phyloP scores from a whole-genome alignment of 306 rosid species.

The Trichosanthes truncata region DNA sequence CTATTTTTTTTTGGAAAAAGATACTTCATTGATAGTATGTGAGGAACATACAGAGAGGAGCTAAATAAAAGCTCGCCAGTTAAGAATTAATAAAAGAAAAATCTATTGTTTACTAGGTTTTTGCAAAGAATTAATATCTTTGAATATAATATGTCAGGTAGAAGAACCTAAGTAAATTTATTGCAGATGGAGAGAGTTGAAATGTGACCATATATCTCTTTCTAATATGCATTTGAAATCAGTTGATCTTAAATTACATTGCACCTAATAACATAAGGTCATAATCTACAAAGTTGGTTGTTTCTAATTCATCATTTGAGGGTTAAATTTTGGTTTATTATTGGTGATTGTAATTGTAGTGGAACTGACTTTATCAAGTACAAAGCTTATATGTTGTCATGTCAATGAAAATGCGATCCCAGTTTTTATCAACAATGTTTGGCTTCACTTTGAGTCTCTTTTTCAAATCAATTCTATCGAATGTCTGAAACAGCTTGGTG shows the following conservation, averaged over 20 bases:
- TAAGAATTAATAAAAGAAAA: too few species aligned
- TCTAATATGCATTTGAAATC: neutral
- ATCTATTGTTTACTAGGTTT: neutral
- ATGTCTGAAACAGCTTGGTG: neutral
- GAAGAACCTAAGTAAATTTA: neutral
- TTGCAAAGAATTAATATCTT: neutral
- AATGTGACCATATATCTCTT: neutral
- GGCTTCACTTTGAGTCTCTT: neutral
- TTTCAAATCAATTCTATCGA: neutral
- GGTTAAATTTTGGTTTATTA: neutral
- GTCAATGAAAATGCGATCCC: conserved; percentile 10
- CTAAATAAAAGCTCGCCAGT: too few species aligned
- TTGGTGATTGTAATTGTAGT: neutral
- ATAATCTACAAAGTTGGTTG: neutral
- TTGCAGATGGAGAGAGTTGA: neutral
- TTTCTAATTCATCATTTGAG: neutral
- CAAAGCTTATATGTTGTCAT: conserved; percentile 3
- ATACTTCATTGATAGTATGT: too few species aligned
- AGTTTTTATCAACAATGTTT: neutral
- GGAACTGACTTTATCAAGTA: conserved; percentile 1
- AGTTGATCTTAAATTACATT: neutral
- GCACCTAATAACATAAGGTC: neutral
- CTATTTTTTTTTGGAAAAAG: too few species aligned
- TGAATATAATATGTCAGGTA: neutral
- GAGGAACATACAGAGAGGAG: too few species aligned